These are phyloP conservation scores for Ajuga chamaepitys DNA, from an alignment of 257 asterid genomes.

Conservation along the genomic window DNA sequence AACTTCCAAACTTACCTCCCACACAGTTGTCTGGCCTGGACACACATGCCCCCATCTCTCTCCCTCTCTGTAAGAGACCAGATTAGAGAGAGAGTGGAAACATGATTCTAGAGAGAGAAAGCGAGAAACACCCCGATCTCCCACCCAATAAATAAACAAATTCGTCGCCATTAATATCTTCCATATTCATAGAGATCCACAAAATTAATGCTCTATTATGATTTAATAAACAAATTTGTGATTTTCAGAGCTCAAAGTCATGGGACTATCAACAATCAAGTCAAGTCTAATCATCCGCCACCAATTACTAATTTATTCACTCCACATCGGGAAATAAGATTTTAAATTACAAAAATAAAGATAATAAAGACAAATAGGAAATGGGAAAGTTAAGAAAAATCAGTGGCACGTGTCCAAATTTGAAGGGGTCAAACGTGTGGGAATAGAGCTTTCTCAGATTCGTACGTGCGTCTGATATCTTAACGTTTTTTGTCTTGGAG, in stretches of 20 bases:
- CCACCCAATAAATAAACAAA: not conserved
- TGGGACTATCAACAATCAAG: conserved; percentile 17
- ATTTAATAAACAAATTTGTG: not conserved
- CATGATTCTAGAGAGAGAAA: conserved; percentile 17
- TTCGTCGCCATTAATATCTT: conserved; percentile 1
- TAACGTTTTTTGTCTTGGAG: conserved; percentile 9
- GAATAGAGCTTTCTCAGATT: not conserved
- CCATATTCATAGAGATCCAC: conserved; percentile 18
- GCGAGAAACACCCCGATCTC: conserved; percentile 17
- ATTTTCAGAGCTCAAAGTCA: conserved; percentile 11
- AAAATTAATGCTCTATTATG: not conserved
- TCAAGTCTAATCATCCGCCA: conserved; percentile 7
- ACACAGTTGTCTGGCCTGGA: conserved; percentile 67
- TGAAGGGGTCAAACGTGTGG: not conserved
- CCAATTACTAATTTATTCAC: not conserved
- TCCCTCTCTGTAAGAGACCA: not conserved
- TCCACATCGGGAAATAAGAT: not conserved
- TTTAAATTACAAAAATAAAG: no score
- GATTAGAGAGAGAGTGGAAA: conserved; percentile 9
- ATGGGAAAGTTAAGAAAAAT: not conserved
- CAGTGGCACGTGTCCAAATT: conserved; percentile 16
- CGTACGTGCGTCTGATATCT: conserved; percentile 5
- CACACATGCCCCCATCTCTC: conserved; percentile 82
- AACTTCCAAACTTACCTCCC: conserved; percentile 40
- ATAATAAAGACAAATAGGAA: no score